A percentile compares a stretch with the other conserved stretches of the same genome.
phyloP scores from a whole-genome alignment of 2,329 filamentous ascomycete genomes.

The Scedosporium apiospermum region DNA sequence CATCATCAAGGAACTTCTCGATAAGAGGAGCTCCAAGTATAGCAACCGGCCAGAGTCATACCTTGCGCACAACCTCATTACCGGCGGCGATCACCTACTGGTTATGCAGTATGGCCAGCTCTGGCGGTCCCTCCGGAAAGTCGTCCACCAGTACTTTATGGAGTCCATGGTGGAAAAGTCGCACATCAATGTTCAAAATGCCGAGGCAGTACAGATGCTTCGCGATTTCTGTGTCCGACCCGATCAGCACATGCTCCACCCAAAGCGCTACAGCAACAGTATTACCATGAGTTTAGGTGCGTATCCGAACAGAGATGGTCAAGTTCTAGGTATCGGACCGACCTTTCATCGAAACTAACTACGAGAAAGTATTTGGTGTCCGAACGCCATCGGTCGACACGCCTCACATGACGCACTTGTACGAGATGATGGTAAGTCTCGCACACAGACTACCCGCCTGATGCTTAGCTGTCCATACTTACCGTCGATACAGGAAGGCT shows the following conservation, averaged over 20 bases:
- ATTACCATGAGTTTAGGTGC: constrained; percentile 29
- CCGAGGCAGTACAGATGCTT: constrained; percentile 37
- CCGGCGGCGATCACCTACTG: constrained; percentile 29
- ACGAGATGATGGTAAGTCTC: constrained; percentile 23
- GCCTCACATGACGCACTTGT: constrained; percentile 26
- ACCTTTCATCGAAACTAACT: background rate
- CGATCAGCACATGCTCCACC: constrained; percentile 33
- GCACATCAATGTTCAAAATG: constrained; percentile 31
- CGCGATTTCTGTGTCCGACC: constrained; percentile 30
- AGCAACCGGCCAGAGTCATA: constrained; percentile 31
- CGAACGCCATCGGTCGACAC: constrained; percentile 21
- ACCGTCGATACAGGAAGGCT: constrained; percentile 18
- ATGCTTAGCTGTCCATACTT: background rate
- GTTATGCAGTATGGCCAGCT: constrained; percentile 34
- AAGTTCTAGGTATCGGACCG: no score
- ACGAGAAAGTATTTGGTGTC: constrained; percentile 21
- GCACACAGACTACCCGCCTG: no score
- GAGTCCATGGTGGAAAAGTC: constrained; percentile 32
- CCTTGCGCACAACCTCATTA: constrained; percentile 30
- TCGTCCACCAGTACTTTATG: constrained; percentile 34
- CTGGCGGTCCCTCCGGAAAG: constrained; percentile 36
- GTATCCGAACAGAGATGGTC: background rate
- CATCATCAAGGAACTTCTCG: constrained; percentile 31
- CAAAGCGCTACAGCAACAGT: constrained; percentile 38
- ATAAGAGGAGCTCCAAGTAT: constrained; percentile 33